These are phyloP conservation scores for Onygenales sp. DNA, from an alignment of 2,329 filamentous ascomycete species.

Conservation along the genomic window DNA sequence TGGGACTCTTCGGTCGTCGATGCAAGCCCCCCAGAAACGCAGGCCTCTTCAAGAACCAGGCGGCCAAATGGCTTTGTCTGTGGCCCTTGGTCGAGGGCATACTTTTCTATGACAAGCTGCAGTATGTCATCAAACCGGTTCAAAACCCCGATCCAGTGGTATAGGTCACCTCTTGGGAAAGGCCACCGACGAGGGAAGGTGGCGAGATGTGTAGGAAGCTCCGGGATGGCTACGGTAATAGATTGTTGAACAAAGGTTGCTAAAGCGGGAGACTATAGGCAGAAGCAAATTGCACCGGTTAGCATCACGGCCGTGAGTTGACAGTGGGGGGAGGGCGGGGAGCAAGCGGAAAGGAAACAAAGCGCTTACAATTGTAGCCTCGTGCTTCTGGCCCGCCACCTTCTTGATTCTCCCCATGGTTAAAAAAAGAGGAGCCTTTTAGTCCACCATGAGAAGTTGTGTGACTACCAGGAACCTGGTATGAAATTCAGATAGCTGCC, in stretches of 20 bases:
- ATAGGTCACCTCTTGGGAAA: slow-evolving; percentile 88
- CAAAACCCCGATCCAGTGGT: slow-evolving; percentile 93
- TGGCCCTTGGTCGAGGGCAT: slow-evolving; percentile 69
- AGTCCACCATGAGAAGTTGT: slow-evolving; percentile 32
- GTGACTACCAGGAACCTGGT: slow-evolving; percentile 1
- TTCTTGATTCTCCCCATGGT: slow-evolving; percentile 46
- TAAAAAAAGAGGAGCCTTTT: slow-evolving; percentile 16
- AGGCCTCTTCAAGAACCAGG: slow-evolving; percentile 23
- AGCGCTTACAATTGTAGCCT: slow-evolving; percentile 39
- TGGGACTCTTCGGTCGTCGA: slow-evolving; percentile 45
- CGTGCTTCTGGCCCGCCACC: slow-evolving; percentile 42
- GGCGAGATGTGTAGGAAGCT: slow-evolving; percentile 66
- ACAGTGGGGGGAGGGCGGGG: background rate
- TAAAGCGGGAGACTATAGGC: slow-evolving; percentile 70
- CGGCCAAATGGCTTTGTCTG: slow-evolving; percentile 65
- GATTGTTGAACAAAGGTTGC: slow-evolving; percentile 67
- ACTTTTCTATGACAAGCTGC: slow-evolving; percentile 69
- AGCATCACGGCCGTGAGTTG: background rate
- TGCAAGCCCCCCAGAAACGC: slow-evolving; percentile 52
- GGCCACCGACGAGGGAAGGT: slow-evolving; percentile 86
- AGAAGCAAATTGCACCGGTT: background rate
- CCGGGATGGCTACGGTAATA: slow-evolving; percentile 59
- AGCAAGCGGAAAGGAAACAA: background rate
- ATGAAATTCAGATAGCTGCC: background rate
- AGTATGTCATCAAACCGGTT: slow-evolving; percentile 89